Evolutionary conservation across 1,284 basidiomycete species (phyloP), one percentile per base, ranked within the genome.

Genomic region (Microbotryomycetes sp.): DNA sequence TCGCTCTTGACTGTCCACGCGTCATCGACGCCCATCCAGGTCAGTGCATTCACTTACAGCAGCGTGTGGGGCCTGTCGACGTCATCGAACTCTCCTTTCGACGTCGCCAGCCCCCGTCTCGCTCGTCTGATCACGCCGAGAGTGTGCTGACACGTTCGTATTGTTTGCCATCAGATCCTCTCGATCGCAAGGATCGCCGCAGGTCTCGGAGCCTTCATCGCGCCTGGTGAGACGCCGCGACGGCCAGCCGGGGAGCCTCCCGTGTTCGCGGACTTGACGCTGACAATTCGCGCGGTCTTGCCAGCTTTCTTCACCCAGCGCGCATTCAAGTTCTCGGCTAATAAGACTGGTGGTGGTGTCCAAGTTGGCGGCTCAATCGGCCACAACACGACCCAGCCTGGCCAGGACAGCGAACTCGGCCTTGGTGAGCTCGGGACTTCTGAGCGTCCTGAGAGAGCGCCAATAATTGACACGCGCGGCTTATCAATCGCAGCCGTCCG

Each of bases 1-100:
- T 60, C 61, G 26, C 60, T 62, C 55, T 55, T 66, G 59, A 69
- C 68, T 48, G 57, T 63, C 55, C 58, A 62, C 55, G 61, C 61
- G 53, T 54, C 56, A 51, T 57, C 59, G 41, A 64, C 60, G 28
- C 51, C 61, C 29, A 65, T 64, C 51, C 59, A 66, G 52, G 62
- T 62, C 23, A 48, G 62, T 56, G 5, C 24, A 18, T 28, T n/a
- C 47, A 24, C 46, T 21, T 47, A 18, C 11, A 41, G 35, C 35
- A 41, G 35, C 35, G 11, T 18, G 35, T 18, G 18, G 11, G 35
- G n/a, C n/a, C 35, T 41, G 11, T 41, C 35, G 35, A 41, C 35
- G 35, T 41, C 35, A 41, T 41, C 35, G 35, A 41, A 18, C 28
- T 6, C 47, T 48, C 21, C 27, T 9, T 16, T 35, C 45, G 27